Evolutionary conservation across 352 stramenopile genomes (phyloP).

Genomic region (Globisporangium splendens): DNA sequence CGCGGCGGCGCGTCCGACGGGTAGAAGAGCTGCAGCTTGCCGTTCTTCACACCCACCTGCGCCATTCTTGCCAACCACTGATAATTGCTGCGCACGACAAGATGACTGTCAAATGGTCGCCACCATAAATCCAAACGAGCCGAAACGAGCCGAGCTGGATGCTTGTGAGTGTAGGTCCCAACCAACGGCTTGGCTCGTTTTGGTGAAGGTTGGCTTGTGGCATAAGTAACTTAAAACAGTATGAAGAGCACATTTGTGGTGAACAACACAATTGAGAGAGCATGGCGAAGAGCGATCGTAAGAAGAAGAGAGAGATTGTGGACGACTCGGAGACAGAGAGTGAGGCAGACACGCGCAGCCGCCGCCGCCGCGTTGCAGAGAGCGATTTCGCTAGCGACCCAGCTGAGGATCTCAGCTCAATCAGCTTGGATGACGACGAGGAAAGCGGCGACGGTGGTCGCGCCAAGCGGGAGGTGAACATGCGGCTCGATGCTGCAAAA

Average conservation of each 20-base stretch:
- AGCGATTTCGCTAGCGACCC: conserved; percentile 19
- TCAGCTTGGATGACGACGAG: conserved; percentile 5
- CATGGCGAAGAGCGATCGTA: background rate
- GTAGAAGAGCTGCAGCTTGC: conserved; percentile 50
- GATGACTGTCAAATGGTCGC: background rate
- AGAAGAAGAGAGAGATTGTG: background rate
- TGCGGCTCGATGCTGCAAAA: conserved; percentile 7
- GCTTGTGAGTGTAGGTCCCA: no score
- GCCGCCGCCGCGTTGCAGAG: background rate
- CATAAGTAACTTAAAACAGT: background rate
- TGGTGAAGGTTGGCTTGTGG: background rate
- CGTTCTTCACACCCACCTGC: conserved; percentile 59
- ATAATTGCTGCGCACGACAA: background rate
- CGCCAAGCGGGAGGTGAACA: background rate
- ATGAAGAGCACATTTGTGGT: no score
- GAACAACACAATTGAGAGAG: background rate
- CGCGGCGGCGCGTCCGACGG: conserved; percentile 7
- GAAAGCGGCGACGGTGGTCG: background rate
- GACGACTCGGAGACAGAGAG: conserved; percentile 28
- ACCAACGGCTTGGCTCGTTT: background rate
- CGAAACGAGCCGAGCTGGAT: background rate
- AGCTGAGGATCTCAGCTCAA: conserved; percentile 9
- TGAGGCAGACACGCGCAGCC: conserved; percentile 6
- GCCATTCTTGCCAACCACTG: conserved; percentile 25
- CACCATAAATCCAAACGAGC: background rate